Base-by-base conservation (phyloP, 106 monocot species). In the Platanthera zijinensis region DNA sequence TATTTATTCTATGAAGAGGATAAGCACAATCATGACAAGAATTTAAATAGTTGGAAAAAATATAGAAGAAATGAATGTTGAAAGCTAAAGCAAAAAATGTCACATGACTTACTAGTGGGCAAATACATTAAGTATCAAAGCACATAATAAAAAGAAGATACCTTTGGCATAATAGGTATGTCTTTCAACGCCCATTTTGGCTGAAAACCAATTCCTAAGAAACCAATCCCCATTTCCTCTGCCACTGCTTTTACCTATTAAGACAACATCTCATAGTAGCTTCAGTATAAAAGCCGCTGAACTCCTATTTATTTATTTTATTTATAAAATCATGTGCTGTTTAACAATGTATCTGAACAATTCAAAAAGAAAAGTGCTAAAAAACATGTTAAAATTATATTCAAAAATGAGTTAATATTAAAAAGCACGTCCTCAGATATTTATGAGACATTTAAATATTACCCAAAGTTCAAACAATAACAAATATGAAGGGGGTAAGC, bases 151-250 rank as follows among this genome's bases (percentile, higher is more conserved):
- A 75, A 71, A n/a, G 25, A 70, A 78, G 13, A 30, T 79, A 94
- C 99, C 88, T 99, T 99, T 10, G 99, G 99, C 99, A 99, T 99
- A 69, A 99, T 83, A 47, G 99, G 99, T 52, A 94, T 99, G 75
- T 99, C 99, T 53, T 85, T 92, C 47, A 78, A 39, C 48, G 50
- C 82, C 94, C 94, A 99, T 82, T 99, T 99, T 75, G 99, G 99
- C 82, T 94, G 99, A 80, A 94, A 99, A 57, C 99, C 99, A 88
- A 92, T 85, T 76, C 99, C 99, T 30, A 99, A 78, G 81, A 99
- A 99, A 74, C 99, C 99, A 76, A 99, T 92, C 15, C 94, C 92
- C 92, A 94, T 86, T 77, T 99, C 94, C 80, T 99, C 99, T 22
- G 92, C 89, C 51, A 99, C 89, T 72, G 94, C 91, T 88, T 99